These are phyloP conservation scores for Triadica sebifera DNA, from an alignment of 345 rosid species.

Conservation along the genomic window DNA sequence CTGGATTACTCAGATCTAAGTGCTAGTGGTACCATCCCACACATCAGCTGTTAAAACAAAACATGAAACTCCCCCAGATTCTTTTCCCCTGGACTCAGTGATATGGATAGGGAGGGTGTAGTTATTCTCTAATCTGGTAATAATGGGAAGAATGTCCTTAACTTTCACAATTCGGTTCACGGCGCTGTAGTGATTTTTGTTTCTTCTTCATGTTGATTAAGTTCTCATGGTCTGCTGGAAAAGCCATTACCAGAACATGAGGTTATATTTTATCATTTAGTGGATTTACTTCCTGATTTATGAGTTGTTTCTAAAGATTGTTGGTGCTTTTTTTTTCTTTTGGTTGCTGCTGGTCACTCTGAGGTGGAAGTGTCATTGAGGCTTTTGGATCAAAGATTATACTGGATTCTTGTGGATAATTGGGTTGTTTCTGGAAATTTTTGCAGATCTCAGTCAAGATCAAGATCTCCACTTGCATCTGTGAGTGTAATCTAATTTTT, in stretches of 20 bases:
- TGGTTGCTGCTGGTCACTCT: constrained; percentile 30
- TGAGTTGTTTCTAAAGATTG: constrained; percentile 23
- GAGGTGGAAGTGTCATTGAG: constrained; percentile 24
- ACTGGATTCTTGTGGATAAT: constrained; percentile 22
- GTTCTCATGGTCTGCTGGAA: constrained; percentile 21
- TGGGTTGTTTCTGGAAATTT: constrained; percentile 31
- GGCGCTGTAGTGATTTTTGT: constrained; percentile 10
- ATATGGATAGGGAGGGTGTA: constrained; percentile 16
- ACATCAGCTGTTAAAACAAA: constrained; percentile 24
- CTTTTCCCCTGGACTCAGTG: constrained; percentile 18
- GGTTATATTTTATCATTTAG: constrained; percentile 9
- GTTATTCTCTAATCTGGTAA: constrained; percentile 16
- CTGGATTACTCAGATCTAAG: constrained; percentile 41
- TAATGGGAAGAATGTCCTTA: background rate
- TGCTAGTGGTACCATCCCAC: constrained; percentile 26
- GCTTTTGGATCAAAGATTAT: constrained; percentile 25
- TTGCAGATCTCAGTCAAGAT: constrained; percentile 67
- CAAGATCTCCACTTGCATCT: constrained; percentile 54
- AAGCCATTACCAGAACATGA: constrained; percentile 8
- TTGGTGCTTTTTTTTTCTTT: constrained; percentile 18
- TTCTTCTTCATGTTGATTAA: constrained; percentile 14
- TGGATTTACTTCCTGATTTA: constrained; percentile 12
- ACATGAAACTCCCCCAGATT: constrained; percentile 14
- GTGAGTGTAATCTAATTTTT: constrained; percentile 46
- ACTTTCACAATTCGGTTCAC: background rate